Percentiles rank a stretch among this genome's conserved stretches.
Evolutionary conservation across 306 rosid genomes (phyloP).

Genomic region (Coriaria nepalensis): DNA sequence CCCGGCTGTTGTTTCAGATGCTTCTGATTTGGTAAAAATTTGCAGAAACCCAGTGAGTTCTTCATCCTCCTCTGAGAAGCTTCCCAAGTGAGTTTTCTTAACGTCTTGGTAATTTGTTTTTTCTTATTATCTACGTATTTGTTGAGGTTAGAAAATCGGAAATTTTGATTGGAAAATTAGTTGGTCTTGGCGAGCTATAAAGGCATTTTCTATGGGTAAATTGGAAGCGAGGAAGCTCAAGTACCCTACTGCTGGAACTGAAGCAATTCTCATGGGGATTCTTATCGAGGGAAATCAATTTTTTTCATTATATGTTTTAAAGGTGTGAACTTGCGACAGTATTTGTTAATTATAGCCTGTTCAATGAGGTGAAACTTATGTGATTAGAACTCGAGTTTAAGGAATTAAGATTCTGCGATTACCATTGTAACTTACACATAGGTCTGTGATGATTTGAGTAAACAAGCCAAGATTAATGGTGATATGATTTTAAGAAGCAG

Average conservation of each 20-base stretch:
- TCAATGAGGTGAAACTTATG: no score
- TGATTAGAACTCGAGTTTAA: no score
- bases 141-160: conserved; percentile 9
- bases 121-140: background rate
- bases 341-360: no score
- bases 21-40: conserved; percentile 23
- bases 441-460: no score
- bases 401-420: no score
- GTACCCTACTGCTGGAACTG: conserved; percentile 49
- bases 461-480: no score
- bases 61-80: conserved; percentile 28
- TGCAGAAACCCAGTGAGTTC: conserved; percentile 41
- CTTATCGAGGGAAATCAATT: conserved; percentile 45
- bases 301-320: background rate
- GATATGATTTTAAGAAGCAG: no score
- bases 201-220: conserved; percentile 54
- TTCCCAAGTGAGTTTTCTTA: conserved; percentile 43
- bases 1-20: conserved; percentile 22
- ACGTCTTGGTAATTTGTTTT: background rate
- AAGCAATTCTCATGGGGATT: conserved; percentile 65
- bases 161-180: conserved; percentile 20
- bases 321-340: background rate
- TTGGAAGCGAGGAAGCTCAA: conserved; percentile 67
- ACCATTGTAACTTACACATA: no score
- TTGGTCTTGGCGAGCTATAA: conserved; percentile 73